phyloP scores from a whole-genome alignment of 2,329 filamentous ascomycete species.

The Aspergillus japonicus region DNA sequence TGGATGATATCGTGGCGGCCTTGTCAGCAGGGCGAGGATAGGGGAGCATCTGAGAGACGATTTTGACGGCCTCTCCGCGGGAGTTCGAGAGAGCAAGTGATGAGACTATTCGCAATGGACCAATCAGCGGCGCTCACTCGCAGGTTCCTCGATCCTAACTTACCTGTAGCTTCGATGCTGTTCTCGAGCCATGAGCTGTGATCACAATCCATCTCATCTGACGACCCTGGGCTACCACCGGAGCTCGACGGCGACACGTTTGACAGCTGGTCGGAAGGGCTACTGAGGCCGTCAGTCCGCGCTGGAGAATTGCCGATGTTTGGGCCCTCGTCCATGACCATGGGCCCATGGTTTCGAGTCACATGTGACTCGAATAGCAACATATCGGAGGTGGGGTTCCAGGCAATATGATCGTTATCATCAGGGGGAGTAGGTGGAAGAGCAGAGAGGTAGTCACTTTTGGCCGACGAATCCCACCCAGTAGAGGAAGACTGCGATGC shows the following conservation, averaged over 20 bases:
- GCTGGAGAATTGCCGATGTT: conserved; percentile 29
- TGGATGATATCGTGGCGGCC: conserved; percentile 27
- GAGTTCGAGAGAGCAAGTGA: conserved; percentile 38
- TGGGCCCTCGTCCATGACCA: conserved; percentile 30
- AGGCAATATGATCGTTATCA: conserved; percentile 39
- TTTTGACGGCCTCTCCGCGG: conserved; percentile 49
- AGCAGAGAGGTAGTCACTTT: conserved; percentile 33
- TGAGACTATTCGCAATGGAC: conserved; percentile 29
- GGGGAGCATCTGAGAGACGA: conserved; percentile 61
- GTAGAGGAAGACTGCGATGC: conserved; percentile 36
- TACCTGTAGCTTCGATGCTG: conserved; percentile 38
- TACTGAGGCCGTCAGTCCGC: conserved; percentile 30
- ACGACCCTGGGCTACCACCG: conserved; percentile 30
- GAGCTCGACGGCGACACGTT: conserved; percentile 32
- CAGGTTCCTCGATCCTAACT: conserved; percentile 14
- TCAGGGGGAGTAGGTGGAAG: conserved; percentile 45
- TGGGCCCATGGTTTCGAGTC: conserved; percentile 27
- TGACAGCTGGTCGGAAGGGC: conserved; percentile 31
- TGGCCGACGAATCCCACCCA: conserved; percentile 26
- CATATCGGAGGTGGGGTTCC: conserved; percentile 36
- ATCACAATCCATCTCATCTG: conserved; percentile 35
- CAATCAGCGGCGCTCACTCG: conserved; percentile 5
- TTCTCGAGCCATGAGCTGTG: conserved; percentile 39
- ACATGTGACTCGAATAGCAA: conserved; percentile 30
- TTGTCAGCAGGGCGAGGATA: conserved; percentile 47